Evolutionary conservation across 1,139 yeast species (phyloP).

Genomic region (Geotrichum fermentans): DNA sequence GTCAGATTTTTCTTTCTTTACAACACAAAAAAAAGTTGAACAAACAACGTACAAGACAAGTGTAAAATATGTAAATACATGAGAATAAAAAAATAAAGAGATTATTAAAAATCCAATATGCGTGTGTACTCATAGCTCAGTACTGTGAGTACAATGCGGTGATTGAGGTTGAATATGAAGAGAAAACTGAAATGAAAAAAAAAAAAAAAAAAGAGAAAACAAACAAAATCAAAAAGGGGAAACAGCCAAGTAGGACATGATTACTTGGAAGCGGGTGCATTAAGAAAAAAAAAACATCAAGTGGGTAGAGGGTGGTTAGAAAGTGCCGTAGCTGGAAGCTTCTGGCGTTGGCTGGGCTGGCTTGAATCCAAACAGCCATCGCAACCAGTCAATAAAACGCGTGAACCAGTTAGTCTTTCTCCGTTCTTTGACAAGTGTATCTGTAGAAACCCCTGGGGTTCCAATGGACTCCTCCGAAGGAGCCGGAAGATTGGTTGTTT

Average conservation of each 20-base stretch:
- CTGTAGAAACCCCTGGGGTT: background rate
- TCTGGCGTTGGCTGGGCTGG: slow-evolving; percentile 1
- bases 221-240: background rate
- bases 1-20: no score
- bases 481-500: background rate
- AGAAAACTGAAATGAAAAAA: background rate
- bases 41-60: no score
- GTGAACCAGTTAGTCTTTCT: slow-evolving; percentile 12
- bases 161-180: background rate
- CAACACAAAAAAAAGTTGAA: no score
- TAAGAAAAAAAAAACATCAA: no score
- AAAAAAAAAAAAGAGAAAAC: background rate
- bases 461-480: background rate
- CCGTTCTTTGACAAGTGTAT: background rate
- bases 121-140: background rate
- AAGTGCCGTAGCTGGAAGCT: slow-evolving; percentile 1
- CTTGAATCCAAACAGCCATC: slow-evolving; percentile 17
- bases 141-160: background rate
- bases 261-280: background rate
- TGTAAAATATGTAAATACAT: no score
- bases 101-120: background rate
- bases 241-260: background rate
- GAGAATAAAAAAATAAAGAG: no score
- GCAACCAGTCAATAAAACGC: slow-evolving; percentile 15
- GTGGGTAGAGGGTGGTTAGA: background rate